Percentiles rank a stretch among this genome's conserved stretches.
Conservation (phyloP, 345 rosid genomes). For the Citrus maxima region DNA sequence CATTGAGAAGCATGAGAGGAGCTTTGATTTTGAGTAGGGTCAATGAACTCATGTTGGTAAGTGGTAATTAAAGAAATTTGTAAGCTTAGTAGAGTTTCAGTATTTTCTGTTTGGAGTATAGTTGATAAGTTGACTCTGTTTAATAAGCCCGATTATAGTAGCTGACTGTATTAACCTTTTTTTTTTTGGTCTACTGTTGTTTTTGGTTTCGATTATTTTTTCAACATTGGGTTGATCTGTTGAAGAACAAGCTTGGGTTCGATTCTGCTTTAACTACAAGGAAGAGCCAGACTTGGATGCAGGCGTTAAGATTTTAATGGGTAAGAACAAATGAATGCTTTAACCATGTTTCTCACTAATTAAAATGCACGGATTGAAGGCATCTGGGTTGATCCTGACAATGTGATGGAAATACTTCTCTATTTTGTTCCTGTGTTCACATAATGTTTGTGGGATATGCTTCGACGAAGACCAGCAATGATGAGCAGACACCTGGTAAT, state of each 20-base stretch:
- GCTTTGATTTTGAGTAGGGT: too few species aligned
- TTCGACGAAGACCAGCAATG: too few species aligned
- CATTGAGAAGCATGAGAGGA: too few species aligned
- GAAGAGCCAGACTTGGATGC: slow-evolving; percentile 21
- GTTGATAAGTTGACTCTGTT: too few species aligned
- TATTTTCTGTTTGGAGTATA: too few species aligned
- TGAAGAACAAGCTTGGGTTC: slow-evolving; percentile 33
- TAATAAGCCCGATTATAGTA: not conserved
- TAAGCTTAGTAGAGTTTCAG: too few species aligned
- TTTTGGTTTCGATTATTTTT: too few species aligned
- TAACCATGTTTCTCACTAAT: not conserved
- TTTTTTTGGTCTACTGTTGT: not conserved
- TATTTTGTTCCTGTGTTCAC: too few species aligned
- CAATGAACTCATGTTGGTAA: too few species aligned
- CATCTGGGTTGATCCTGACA: not conserved
- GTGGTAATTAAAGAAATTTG: too few species aligned
- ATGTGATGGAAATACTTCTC: not conserved
- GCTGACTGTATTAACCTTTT: not conserved
- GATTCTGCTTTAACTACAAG: slow-evolving; percentile 40
- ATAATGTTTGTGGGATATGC: too few species aligned
- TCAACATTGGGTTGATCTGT: slow-evolving; percentile 19
- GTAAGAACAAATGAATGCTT: slow-evolving; percentile 20
- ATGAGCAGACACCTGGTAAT: too few species aligned
- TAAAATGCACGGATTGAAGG: not conserved
- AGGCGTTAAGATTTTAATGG: slow-evolving; percentile 41